Evolutionary conservation across 768 basidiomycete genomes (phyloP).

Genomic region (Boletus rufocinnamomeus): DNA sequence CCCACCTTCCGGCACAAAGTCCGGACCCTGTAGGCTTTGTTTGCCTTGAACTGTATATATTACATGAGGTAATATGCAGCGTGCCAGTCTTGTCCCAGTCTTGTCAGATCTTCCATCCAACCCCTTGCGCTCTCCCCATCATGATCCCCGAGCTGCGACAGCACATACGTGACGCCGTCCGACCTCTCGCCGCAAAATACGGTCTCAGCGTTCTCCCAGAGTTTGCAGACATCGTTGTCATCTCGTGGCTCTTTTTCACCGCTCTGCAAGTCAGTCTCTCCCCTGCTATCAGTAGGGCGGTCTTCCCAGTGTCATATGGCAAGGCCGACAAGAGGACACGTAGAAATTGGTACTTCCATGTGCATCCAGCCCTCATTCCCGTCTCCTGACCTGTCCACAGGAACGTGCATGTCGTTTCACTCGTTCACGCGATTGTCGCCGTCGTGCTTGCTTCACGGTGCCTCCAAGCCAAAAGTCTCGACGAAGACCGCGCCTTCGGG

Average conservation of each 20-base stretch:
- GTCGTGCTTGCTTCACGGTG: constrained; percentile 62
- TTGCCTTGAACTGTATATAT: not conserved
- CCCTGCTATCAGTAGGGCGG: constrained; percentile 48
- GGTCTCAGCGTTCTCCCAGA: constrained; percentile 57
- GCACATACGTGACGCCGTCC: constrained; percentile 30
- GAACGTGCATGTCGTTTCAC: constrained; percentile 71
- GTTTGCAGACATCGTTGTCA: constrained; percentile 54
- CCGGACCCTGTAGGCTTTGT: constrained; percentile 17
- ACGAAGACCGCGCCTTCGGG: constrained; percentile 71
- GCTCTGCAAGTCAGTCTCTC: constrained; percentile 58
- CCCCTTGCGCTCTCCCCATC: not conserved
- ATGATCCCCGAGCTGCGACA: constrained; percentile 35
- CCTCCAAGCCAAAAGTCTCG: constrained; percentile 48
- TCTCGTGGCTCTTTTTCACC: constrained; percentile 58
- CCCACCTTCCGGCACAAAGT: not conserved
- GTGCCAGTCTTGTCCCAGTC: not conserved
- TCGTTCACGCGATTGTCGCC: constrained; percentile 68
- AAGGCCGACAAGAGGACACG: constrained; percentile 46
- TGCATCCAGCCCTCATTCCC: not conserved
- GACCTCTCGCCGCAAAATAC: constrained; percentile 37
- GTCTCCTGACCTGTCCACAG: constrained; percentile 37
- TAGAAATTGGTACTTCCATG: constrained; percentile 56
- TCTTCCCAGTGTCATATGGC: constrained; percentile 54
- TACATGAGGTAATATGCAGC: constrained; percentile 20
- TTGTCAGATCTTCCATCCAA: not conserved